phyloP scores from a whole-genome alignment of 257 asterid species.

The Primulina tabacum region DNA sequence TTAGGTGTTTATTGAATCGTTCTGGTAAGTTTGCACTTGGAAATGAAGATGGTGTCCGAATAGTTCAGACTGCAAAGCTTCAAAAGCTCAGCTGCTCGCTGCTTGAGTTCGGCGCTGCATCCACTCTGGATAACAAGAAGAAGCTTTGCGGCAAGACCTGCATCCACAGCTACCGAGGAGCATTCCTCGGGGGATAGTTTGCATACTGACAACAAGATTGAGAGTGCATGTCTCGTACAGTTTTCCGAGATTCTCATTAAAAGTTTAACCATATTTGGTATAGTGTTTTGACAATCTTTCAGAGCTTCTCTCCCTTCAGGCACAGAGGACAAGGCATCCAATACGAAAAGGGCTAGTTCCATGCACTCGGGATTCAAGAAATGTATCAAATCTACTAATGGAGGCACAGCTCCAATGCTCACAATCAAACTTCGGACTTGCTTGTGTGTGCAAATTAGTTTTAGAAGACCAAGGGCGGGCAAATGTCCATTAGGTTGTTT shows the following conservation, averaged over 20 bases:
- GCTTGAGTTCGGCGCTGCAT: slow-evolving; percentile 50
- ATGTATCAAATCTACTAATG: slow-evolving; percentile 49
- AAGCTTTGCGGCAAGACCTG: slow-evolving; percentile 67
- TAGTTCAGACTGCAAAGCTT: slow-evolving; percentile 69
- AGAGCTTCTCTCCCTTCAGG: slow-evolving; percentile 57
- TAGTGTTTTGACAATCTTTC: slow-evolving; percentile 52
- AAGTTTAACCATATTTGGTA: slow-evolving; percentile 48
- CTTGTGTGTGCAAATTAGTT: slow-evolving; percentile 41
- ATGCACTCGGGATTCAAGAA: slow-evolving; percentile 44
- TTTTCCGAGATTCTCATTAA: slow-evolving; percentile 59
- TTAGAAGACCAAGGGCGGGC: slow-evolving; percentile 55
- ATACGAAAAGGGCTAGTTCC: slow-evolving; percentile 45
- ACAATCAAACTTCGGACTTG: slow-evolving; percentile 43
- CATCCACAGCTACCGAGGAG: slow-evolving; percentile 57
- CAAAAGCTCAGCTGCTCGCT: slow-evolving; percentile 64
- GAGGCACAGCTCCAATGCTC: slow-evolving; percentile 59
- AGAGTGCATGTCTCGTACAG: slow-evolving; percentile 54
- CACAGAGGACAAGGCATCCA: slow-evolving; percentile 45
- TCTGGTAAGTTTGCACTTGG: slow-evolving; percentile 66
- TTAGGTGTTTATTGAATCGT: slow-evolving; percentile 50
- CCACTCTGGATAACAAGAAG: slow-evolving; percentile 82
- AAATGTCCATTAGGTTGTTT: slow-evolving; percentile 48
- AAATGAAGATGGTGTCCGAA: slow-evolving; percentile 57
- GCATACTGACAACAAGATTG: slow-evolving; percentile 56
- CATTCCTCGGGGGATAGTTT: slow-evolving; percentile 62